phyloP scores from a whole-genome alignment of 2,329 filamentous ascomycete species.

The Diaporthe velutina region DNA sequence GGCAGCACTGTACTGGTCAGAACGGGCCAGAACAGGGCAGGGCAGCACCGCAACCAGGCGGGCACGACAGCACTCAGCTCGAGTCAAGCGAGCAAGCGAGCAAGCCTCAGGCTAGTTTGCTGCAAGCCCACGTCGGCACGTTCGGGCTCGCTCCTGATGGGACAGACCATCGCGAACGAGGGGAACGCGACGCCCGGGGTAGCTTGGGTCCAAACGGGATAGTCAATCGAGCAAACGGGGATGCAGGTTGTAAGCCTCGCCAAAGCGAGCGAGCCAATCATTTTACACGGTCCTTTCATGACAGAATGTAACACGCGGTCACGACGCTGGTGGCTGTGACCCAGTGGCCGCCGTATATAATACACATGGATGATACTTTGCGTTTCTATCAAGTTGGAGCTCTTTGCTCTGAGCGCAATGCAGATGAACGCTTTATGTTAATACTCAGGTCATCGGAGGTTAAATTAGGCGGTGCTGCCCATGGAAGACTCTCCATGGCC shows the following conservation, averaged over 20 bases:
- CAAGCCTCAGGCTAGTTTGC: slow-evolving; percentile 2
- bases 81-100: slow-evolving; percentile 14
- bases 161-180: neutral
- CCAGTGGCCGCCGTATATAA: neutral
- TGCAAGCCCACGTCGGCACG: slow-evolving; percentile 1
- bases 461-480: neutral
- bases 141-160: neutral
- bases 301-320: slow-evolving; percentile 8
- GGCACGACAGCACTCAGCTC: slow-evolving; percentile 2
- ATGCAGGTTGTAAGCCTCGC: slow-evolving; percentile 20
- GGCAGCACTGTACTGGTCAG: neutral
- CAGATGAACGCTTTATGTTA: neutral
- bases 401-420: neutral
- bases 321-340: neutral
- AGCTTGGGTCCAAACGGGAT: too few species aligned
- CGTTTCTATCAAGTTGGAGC: neutral
- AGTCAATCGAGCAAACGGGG: neutral
- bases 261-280: slow-evolving; percentile 25
- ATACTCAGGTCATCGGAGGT: neutral
- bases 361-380: neutral
- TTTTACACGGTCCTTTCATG: slow-evolving; percentile 5
- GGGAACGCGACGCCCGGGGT: neutral
- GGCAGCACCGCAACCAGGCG: neutral
- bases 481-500: too few species aligned
- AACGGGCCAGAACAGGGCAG: slow-evolving; percentile 1